These are phyloP conservation scores for Spathaspora sp. DNA, from an alignment of 1,139 yeast genomes.

Conservation along the genomic window DNA sequence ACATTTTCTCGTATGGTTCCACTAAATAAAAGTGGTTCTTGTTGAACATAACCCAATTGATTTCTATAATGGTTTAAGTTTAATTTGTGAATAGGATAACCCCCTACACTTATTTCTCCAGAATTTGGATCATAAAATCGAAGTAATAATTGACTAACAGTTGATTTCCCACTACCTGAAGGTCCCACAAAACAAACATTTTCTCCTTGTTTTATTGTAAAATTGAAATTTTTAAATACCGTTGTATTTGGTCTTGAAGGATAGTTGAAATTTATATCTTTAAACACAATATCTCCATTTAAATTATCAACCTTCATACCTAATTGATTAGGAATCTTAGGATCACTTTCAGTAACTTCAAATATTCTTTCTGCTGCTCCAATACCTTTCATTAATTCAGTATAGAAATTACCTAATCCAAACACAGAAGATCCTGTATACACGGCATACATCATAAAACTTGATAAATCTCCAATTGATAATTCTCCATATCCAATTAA, in stretches of 20 bases:
- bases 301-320: constrained; percentile 48
- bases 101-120: constrained; percentile 70
- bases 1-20: constrained; percentile 89
- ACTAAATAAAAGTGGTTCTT: constrained; percentile 89
- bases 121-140: constrained; percentile 76
- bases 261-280: constrained; percentile 69
- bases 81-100: constrained; percentile 61
- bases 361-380: constrained; percentile 95
- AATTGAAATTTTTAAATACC: constrained; percentile 64
- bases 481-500: constrained; percentile 70
- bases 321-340: constrained; percentile 60
- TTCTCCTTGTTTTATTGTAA: constrained; percentile 76
- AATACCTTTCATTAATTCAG: constrained; percentile 93
- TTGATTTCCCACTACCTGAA: constrained; percentile 93
- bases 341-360: constrained; percentile 78
- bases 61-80: constrained; percentile 74
- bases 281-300: constrained; percentile 55
- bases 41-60: constrained; percentile 85
- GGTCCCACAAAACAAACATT: constrained; percentile 96
- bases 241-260: constrained; percentile 81
- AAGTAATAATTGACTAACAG: constrained; percentile 75
- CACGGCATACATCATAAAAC: constrained; percentile 91
- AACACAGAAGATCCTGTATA: constrained; percentile 89
- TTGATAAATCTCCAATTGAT: constrained; percentile 86
- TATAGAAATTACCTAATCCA: constrained; percentile 86